phyloP scores from a whole-genome alignment of 2,329 filamentous ascomycete genomes.

The Periglandula ipomoeae region DNA sequence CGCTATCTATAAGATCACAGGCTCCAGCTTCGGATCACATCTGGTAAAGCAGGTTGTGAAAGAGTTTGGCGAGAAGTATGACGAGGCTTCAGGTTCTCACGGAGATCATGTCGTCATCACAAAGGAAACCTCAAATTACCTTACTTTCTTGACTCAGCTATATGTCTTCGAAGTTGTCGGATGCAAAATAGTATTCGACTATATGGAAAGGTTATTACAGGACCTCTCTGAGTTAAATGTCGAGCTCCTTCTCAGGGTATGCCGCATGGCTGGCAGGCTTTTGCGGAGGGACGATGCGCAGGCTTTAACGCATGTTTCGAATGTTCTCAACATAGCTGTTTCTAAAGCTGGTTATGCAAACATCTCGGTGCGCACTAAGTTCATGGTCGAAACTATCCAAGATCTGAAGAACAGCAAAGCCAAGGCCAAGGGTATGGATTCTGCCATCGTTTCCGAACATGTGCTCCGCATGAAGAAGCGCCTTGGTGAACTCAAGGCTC shows the following conservation, averaged over 20 bases:
- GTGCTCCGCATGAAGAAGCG: slow-evolving; percentile 83
- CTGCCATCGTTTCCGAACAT: slow-evolving; percentile 68
- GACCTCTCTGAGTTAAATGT: slow-evolving; percentile 78
- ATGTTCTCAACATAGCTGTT: slow-evolving; percentile 65
- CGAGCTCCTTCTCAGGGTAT: slow-evolving; percentile 75
- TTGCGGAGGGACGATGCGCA: slow-evolving; percentile 83
- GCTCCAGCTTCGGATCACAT: slow-evolving; percentile 82
- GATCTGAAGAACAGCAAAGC: slow-evolving; percentile 91
- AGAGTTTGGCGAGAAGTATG: slow-evolving; percentile 61
- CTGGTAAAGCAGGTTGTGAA: slow-evolving; percentile 71
- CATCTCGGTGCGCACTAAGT: slow-evolving; percentile 80
- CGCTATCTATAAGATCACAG: slow-evolving; percentile 77
- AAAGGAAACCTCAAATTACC: slow-evolving; percentile 54
- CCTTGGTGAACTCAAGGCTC: slow-evolving; percentile 63
- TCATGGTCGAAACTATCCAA: slow-evolving; percentile 95
- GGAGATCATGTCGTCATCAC: slow-evolving; percentile 29
- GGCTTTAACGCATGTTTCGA: slow-evolving; percentile 79
- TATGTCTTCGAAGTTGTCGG: slow-evolving; percentile 89
- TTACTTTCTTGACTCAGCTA: slow-evolving; percentile 74
- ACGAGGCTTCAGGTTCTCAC: slow-evolving; percentile 27
- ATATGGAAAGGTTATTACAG: slow-evolving; percentile 67
- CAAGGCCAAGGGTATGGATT: slow-evolving; percentile 64
- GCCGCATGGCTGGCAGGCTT: slow-evolving; percentile 72
- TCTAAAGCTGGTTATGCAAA: slow-evolving; percentile 57
- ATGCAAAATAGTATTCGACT: slow-evolving; percentile 80